Conservation (phyloP, 129 eudicot genomes). For the Apium graveolens region DNA sequence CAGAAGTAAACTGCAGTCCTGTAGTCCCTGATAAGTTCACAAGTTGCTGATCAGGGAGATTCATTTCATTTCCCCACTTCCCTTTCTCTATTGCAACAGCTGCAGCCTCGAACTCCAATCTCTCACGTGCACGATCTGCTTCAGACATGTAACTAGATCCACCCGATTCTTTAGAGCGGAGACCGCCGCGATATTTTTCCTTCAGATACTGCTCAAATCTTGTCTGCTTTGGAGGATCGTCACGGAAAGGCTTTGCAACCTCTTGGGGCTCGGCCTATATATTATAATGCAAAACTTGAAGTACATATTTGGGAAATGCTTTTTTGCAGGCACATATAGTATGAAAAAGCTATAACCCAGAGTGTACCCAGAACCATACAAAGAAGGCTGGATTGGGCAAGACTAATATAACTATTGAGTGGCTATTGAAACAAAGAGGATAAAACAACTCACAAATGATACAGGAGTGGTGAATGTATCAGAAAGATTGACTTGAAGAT, state of each 20-base stretch:
- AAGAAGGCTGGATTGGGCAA: conserved; percentile 10
- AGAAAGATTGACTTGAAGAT: conserved; percentile 62
- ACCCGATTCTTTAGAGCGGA: conserved; percentile 72
- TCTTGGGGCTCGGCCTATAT: conserved; percentile 64
- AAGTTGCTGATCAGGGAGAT: conserved; percentile 39
- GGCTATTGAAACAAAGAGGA: neutral
- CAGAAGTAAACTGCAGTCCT: conserved; percentile 79
- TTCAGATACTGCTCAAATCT: conserved; percentile 90
- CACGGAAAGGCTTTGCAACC: conserved; percentile 55
- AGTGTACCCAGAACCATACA: neutral
- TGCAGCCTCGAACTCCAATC: conserved; percentile 87
- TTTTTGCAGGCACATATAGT: neutral
- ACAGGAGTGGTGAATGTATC: conserved; percentile 89
- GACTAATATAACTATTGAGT: neutral
- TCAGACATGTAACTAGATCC: conserved; percentile 86
- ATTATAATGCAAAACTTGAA: conserved; percentile 2
- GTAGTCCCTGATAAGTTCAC: conserved; percentile 34
- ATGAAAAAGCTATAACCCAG: neutral
- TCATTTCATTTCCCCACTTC: conserved; percentile 51
- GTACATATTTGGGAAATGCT: neutral
- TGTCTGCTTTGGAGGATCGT: conserved; percentile 84
- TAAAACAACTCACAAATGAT: conserved; percentile 50
- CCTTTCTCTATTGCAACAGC: conserved; percentile 64
- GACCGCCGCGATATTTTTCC: conserved; percentile 91
- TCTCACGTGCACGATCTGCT: conserved; percentile 92